Evolutionary conservation across 2,329 filamentous ascomycete species (phyloP).

Genomic region (Plectosphaerella cucumerina): DNA sequence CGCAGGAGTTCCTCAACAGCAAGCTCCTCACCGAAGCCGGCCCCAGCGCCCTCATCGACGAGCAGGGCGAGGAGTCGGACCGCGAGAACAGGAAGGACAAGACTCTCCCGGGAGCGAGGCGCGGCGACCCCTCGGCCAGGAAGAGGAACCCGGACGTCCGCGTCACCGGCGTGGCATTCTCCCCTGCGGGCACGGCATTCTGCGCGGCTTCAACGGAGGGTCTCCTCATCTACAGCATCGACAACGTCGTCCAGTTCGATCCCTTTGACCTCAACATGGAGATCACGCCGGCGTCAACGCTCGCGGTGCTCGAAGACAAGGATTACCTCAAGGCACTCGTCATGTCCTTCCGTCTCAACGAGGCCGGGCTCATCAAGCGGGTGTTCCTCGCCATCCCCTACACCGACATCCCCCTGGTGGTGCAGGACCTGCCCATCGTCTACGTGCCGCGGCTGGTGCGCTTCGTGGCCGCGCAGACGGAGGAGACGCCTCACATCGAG

Average conservation of each 20-base stretch:
- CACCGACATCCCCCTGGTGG: conserved; percentile 69
- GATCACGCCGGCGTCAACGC: conserved; percentile 82
- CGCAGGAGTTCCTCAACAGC: conserved; percentile 95
- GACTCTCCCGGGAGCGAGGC: conserved; percentile 78
- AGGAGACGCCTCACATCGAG: conserved; percentile 89
- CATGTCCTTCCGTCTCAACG: conserved; percentile 96
- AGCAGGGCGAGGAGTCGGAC: conserved; percentile 83
- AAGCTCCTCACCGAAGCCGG: conserved; percentile 87
- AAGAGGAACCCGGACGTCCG: conserved; percentile 77
- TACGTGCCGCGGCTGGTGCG: conserved; percentile 83
- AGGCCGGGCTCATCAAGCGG: conserved; percentile 72
- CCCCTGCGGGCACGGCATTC: conserved; percentile 83
- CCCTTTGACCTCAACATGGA: conserved; percentile 94
- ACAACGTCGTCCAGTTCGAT: conserved; percentile 81
- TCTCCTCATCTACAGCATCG: conserved; percentile 87
- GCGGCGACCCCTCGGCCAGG: conserved; percentile 78
- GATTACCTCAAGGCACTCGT: conserved; percentile 90
- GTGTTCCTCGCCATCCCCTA: conserved; percentile 83
- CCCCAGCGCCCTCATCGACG: conserved; percentile 78
- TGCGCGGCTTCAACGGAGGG: conserved; percentile 95
- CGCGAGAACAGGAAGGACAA: conserved; percentile 78
- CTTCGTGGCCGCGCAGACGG: conserved; percentile 82
- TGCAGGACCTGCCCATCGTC: conserved; percentile 73
- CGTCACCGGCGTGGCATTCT: conserved; percentile 80
- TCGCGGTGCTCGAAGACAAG: conserved; percentile 64